Conservation (phyloP, 495 filamentous ascomycete species). For the Podospora conica region DNA sequence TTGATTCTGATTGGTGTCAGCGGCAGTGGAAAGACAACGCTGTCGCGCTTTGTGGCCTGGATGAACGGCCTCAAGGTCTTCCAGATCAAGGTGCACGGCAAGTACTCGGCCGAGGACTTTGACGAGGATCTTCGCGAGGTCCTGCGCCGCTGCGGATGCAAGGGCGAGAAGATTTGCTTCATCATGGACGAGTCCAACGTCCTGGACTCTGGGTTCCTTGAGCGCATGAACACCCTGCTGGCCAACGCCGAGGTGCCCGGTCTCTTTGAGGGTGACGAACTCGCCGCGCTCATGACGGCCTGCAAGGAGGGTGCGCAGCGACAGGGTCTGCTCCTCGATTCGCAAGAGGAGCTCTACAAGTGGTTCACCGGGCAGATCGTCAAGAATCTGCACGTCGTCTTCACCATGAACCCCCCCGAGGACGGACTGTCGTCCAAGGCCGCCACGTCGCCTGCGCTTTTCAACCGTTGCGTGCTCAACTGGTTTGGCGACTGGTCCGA, state of each 20-base stretch:
- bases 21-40: conserved; percentile 94
- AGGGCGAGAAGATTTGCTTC: conserved; percentile 99
- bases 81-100: conserved; percentile 99
- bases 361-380: conserved; percentile 99
- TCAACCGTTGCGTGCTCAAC: conserved; percentile 98
- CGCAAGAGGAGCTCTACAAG: conserved; percentile 97
- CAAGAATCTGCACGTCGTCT: conserved; percentile 97
- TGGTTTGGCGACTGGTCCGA: conserved; percentile 99
- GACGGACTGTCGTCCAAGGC: conserved; percentile 92
- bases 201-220: conserved; percentile 94
- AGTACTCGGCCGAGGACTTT: conserved; percentile 97
- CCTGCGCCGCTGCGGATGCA: conserved; percentile 88
- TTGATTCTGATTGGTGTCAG: conserved; percentile 97
- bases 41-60: conserved; percentile 97
- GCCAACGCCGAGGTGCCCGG: conserved; percentile 98
- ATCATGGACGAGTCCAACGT: conserved; percentile 99
- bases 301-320: conserved; percentile 97
- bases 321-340: conserved; percentile 90
- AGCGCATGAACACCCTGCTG: conserved; percentile 97
- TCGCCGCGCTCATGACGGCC: conserved; percentile 92
- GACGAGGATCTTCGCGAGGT: conserved; percentile 95
- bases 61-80: conserved; percentile 99
- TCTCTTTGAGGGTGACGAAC: conserved; percentile 95
- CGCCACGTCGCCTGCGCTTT: conserved; percentile 91
- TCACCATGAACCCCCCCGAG: conserved; percentile 99